phyloP scores from a whole-genome alignment of 2,329 filamentous ascomycete species.

The Fusarium heterosporum region DNA sequence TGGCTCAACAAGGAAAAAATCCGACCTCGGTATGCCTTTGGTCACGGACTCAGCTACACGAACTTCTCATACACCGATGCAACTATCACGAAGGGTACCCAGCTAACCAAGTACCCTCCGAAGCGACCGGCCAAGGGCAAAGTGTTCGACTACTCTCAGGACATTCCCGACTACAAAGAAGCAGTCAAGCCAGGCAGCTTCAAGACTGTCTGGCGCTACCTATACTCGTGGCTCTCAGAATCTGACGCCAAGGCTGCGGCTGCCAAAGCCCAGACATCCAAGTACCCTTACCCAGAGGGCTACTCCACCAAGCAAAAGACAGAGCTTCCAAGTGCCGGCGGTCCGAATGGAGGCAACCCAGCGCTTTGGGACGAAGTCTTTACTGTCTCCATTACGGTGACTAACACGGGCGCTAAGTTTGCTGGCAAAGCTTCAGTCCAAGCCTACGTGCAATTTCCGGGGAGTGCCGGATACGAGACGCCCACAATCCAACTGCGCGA shows the following conservation, averaged over 20 bases:
- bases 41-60: conserved; percentile 86
- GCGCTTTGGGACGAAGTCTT: conserved; percentile 68
- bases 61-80: conserved; percentile 71
- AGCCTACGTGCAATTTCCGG: conserved; percentile 60
- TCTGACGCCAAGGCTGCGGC: conserved; percentile 56
- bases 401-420: conserved; percentile 62
- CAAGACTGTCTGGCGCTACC: conserved; percentile 70
- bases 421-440: conserved; percentile 61
- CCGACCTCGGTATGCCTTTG: conserved; percentile 84
- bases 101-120: conserved; percentile 56
- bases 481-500: conserved; percentile 76
- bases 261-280: conserved; percentile 48
- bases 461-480: conserved; percentile 64
- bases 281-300: conserved; percentile 73
- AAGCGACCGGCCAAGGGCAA: conserved; percentile 52
- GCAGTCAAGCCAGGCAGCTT: conserved; percentile 71
- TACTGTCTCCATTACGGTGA: conserved; percentile 58
- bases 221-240: conserved; percentile 74
- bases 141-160: conserved; percentile 60
- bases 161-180: conserved; percentile 64
- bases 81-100: conserved; percentile 59
- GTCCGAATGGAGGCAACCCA: conserved; percentile 76
- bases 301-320: conserved; percentile 65
- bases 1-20: conserved; percentile 84
- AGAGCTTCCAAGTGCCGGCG: conserved; percentile 68